These are phyloP conservation scores for Rhododendron kiyosumense DNA, from an alignment of 148 eudicot genomes.

Conservation along the genomic window DNA sequence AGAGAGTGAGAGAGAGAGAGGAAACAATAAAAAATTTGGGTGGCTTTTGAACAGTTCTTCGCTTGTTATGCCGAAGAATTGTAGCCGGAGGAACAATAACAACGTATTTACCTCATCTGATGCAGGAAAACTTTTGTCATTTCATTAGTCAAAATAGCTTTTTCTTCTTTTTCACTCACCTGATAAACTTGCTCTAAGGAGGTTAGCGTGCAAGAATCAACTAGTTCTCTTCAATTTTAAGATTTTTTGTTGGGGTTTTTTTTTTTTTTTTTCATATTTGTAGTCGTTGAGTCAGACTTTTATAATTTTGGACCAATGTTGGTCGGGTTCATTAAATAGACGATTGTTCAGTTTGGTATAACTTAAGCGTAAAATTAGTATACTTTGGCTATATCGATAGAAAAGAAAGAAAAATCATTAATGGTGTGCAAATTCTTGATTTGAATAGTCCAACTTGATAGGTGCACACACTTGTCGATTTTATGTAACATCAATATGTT, in stretches of 20 bases:
- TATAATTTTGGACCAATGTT: neutral
- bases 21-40: too few species aligned
- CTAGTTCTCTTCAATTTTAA: neutral
- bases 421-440: neutral
- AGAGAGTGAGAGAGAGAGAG: too few species aligned
- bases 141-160: too few species aligned
- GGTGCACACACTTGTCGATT: neutral
- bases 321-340: neutral
- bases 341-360: neutral
- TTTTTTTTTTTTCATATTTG: neutral
- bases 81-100: too few species aligned
- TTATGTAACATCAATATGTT: neutral
- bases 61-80: too few species aligned
- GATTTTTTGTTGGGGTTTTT: neutral
- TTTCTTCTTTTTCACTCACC: too few species aligned
- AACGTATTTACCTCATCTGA: too few species aligned
- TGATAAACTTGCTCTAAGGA: neutral
- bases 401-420: neutral
- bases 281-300: neutral
- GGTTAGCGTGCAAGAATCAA: neutral
- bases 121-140: too few species aligned
- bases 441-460: neutral
- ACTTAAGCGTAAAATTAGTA: neutral
- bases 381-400: too few species aligned
- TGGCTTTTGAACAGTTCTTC: too few species aligned